Evolutionary conservation across 1,284 basidiomycete genomes (phyloP).

Genomic region (Austroboletus rostrupii): DNA sequence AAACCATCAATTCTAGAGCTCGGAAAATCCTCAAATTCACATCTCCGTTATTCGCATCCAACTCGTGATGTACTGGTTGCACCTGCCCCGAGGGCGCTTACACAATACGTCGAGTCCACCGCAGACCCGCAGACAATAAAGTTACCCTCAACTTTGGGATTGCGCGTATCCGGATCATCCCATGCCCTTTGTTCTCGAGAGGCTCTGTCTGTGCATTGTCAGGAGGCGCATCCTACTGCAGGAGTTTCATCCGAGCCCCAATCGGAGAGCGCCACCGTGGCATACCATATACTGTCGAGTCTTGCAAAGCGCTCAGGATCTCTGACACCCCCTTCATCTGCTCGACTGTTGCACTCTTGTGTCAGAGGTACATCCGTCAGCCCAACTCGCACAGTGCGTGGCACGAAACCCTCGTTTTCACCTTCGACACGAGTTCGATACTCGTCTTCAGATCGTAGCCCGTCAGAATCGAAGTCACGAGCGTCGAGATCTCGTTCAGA

Average conservation of each 20-base stretch:
- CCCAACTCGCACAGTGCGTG: conserved; percentile 14
- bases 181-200: conserved; percentile 27
- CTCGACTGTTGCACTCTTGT: conserved; percentile 25
- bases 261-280: conserved; percentile 44
- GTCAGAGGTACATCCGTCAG: conserved; percentile 23
- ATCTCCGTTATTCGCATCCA: conserved; percentile 49
- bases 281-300: conserved; percentile 56
- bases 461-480: conserved; percentile 5
- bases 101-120: conserved; percentile 62
- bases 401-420: conserved; percentile 7
- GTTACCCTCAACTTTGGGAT: conserved; percentile 67
- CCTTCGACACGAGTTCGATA: conserved; percentile 10
- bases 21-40: conserved; percentile 27
- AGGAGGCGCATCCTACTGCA: conserved; percentile 15
- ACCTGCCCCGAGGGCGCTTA: conserved; percentile 67
- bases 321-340: conserved; percentile 30
- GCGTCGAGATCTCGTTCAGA: conserved; percentile 34
- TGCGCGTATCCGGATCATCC: conserved; percentile 43
- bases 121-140: conserved; percentile 48
- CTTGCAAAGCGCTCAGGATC: conserved; percentile 41
- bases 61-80: conserved; percentile 54
- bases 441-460: conserved; percentile 13
- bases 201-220: neutral
- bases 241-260: conserved; percentile 27
- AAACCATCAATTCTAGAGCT: conserved; percentile 49